Evolutionary conservation across 257 asterid species (phyloP).

Genomic region (Fraxinus quadrangulata): DNA sequence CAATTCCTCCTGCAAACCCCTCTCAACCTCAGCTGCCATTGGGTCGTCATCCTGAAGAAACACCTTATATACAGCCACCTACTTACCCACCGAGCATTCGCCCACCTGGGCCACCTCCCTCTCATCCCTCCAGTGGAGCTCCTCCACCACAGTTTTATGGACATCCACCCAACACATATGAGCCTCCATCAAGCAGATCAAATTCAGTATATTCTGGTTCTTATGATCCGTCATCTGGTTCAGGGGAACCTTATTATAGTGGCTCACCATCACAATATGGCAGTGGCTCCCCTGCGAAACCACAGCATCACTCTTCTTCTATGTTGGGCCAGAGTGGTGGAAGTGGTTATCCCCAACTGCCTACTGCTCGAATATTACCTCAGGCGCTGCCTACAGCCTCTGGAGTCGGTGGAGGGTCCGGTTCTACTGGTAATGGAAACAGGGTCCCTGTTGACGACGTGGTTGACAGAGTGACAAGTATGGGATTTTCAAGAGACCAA

Average conservation of each 20-base stretch:
- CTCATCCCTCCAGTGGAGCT: slow-evolving; percentile 6
- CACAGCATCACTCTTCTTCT: slow-evolving; percentile 51
- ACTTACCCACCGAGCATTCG: slow-evolving; percentile 47
- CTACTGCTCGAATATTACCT: slow-evolving; percentile 85
- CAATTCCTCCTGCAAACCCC: slow-evolving; percentile 43
- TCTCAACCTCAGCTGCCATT: slow-evolving; percentile 55
- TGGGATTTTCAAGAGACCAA: slow-evolving; percentile 94
- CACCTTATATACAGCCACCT: slow-evolving; percentile 55
- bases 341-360: slow-evolving; percentile 79
- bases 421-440: slow-evolving; percentile 58
- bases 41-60: slow-evolving; percentile 74
- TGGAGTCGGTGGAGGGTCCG: slow-evolving; percentile 57
- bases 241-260: slow-evolving; percentile 64
- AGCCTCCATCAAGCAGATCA: slow-evolving; percentile 65
- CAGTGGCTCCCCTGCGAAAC: slow-evolving; percentile 55
- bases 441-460: slow-evolving; percentile 89
- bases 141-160: slow-evolving; percentile 66
- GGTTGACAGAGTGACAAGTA: slow-evolving; percentile 81
- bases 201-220: slow-evolving; percentile 66
- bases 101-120: slow-evolving; percentile 56
- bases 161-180: slow-evolving; percentile 55
- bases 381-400: slow-evolving; percentile 86
- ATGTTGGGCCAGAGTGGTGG: slow-evolving; percentile 58
- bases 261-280: slow-evolving; percentile 61
- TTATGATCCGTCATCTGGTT: slow-evolving; percentile 58